Base-by-base conservation (phyloP, 148 eudicot species). In the Rhododendron molle region DNA sequence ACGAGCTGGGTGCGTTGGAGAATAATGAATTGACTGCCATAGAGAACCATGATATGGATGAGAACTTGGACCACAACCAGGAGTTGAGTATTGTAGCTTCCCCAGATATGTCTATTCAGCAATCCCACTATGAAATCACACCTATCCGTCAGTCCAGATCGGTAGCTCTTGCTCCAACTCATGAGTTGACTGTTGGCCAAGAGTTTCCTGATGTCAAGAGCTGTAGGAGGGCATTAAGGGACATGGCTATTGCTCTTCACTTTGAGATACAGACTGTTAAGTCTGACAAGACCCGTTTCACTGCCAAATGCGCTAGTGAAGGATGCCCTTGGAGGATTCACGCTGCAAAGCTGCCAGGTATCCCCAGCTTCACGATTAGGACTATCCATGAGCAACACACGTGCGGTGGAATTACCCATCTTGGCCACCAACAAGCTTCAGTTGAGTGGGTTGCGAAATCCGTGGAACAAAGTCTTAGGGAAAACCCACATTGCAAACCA, bases 291-390 rank as follows among this genome's bases (percentile, higher is more conserved):
- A 94, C 92, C 23, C 94, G 96, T 46, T 94, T 94, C 85, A 94
- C 94, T 72, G 98, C 96, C 58, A 92, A 90, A 88, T 94, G 95
- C 83, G 93, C 95, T 7, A 91, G 89, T 78, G 96, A 94, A 49
- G 94, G 94, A 26, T 94, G 98, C 88, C 98, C 96, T 28, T 93
- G 98, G 98, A 88, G 96, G 83, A 86, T 94, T 60, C 96, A 93
- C 83, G 98, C 95, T 81, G 95, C 98, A 60, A 94, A 93, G 86
- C 93, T 90, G 78, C 96, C 94, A 1, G 98, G 94, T 76, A 93
- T 92, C 83, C 93, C 95, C 28, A 92, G 92, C 76, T 94, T 93
- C 86, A 89, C 98, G 14, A 92, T 93, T 77, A 89, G 95, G 87
- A 94, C 98, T 30, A 92, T 94, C 38, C 89, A 93, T 74, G 85